Percentiles rank a stretch among this genome's conserved stretches.
Conservation (phyloP, 2,329 filamentous ascomycete species). For the Penicillium corylophilum region DNA sequence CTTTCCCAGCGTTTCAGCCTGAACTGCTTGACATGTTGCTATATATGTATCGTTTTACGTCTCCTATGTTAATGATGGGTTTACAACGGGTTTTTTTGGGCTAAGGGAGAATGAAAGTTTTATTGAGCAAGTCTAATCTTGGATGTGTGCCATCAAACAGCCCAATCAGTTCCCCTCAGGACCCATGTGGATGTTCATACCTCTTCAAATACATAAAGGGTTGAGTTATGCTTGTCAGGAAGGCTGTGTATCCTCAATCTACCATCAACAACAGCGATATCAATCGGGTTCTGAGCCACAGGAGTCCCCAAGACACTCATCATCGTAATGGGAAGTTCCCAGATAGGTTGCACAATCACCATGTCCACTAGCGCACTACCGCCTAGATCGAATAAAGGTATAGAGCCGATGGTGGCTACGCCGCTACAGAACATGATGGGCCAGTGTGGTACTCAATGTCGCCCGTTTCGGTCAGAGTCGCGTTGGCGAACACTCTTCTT, state of each 20-base stretch:
- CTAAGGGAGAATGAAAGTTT: neutral
- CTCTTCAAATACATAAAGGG: slow-evolving; percentile 51
- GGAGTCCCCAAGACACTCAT: slow-evolving; percentile 40
- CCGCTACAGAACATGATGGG: slow-evolving; percentile 52
- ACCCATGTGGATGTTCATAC: neutral
- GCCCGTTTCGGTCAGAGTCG: no score
- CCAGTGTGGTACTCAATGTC: slow-evolving; percentile 10
- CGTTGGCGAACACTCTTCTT: no score
- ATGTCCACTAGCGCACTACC: slow-evolving; percentile 52
- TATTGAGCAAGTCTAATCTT: neutral
- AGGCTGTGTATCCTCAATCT: slow-evolving; percentile 49
- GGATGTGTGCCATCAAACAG: neutral
- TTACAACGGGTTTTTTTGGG: neutral
- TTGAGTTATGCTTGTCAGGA: slow-evolving; percentile 50
- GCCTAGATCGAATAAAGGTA: slow-evolving; percentile 34
- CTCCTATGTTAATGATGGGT: no score
- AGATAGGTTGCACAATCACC: slow-evolving; percentile 46
- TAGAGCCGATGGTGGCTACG: slow-evolving; percentile 39
- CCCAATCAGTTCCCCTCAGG: neutral
- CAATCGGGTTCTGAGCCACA: slow-evolving; percentile 52
- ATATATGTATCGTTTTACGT: neutral
- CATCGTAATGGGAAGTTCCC: slow-evolving; percentile 49
- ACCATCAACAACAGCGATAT: slow-evolving; percentile 46
- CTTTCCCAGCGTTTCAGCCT: neutral
- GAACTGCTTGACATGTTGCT: neutral